These are phyloP conservation scores for Leccinum aurantiacum DNA, from an alignment of 768 basidiomycete species.

Conservation along the genomic window DNA sequence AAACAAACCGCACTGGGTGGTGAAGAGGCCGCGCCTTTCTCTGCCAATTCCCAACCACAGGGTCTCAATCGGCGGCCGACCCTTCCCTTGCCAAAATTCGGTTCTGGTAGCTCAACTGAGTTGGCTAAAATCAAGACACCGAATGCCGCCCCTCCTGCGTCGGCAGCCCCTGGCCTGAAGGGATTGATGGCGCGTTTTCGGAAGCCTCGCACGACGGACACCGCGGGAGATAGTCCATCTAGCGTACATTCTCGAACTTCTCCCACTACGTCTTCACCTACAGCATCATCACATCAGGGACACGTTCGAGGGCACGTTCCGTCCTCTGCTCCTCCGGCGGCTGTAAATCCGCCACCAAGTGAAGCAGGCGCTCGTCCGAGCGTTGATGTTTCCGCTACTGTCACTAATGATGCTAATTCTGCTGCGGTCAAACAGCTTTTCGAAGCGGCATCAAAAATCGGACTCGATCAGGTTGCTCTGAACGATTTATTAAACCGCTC, in stretches of 20 bases:
- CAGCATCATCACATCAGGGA: conserved; percentile 34
- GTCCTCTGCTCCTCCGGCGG: conserved; percentile 22
- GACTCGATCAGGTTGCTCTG: conserved; percentile 69
- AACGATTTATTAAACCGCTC: conserved; percentile 73
- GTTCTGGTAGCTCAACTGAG: conserved; percentile 44
- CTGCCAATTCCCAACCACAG: conserved; percentile 45
- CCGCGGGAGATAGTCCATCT: conserved; percentile 29
- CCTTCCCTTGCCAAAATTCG: conserved; percentile 47
- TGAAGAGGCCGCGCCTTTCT: conserved; percentile 49
- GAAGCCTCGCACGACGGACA: conserved; percentile 33
- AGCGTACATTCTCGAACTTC: conserved; percentile 32
- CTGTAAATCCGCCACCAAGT: conserved; percentile 6
- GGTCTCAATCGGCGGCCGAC: conserved; percentile 45
- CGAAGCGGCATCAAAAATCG: conserved; percentile 71
- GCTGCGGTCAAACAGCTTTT: conserved; percentile 70
- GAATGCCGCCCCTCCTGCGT: conserved; percentile 63
- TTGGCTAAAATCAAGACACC: conserved; percentile 53
- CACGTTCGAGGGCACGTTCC: conserved; percentile 34
- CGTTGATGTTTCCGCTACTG: conserved; percentile 26
- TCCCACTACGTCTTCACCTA: conserved; percentile 37
- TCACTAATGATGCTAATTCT: conserved; percentile 38
- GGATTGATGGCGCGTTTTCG: conserved; percentile 83
- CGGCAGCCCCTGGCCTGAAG: conserved; percentile 70
- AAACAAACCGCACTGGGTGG: conserved; percentile 47
- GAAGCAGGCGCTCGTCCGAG: conserved; percentile 23